A percentile compares a stretch with the other conserved stretches of the same genome.
Evolutionary conservation across 768 basidiomycete species (phyloP).

Genomic region (Rhodotorula toruloides): DNA sequence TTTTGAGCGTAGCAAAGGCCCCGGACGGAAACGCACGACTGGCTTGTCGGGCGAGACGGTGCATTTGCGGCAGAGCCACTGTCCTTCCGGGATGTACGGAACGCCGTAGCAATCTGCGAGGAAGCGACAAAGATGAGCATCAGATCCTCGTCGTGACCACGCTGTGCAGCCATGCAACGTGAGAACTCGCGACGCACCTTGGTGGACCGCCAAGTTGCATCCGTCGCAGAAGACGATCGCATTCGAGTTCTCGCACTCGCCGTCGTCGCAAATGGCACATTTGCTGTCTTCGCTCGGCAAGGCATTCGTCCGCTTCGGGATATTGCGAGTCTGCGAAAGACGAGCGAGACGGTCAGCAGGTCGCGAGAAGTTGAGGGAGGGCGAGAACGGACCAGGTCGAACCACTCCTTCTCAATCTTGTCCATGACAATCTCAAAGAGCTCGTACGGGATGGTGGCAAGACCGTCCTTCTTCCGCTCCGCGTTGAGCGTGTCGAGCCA

Average conservation of each 20-base stretch:
- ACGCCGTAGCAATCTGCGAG: constrained; percentile 90
- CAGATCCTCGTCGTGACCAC: background rate
- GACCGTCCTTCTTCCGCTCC: constrained; percentile 66
- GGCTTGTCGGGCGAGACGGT: constrained; percentile 95
- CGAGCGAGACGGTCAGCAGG: no score
- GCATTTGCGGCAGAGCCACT: constrained; percentile 98
- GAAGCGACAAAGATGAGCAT: background rate
- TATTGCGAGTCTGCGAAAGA: constrained; percentile 73
- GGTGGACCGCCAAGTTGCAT: constrained; percentile 98
- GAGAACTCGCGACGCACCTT: constrained; percentile 58
- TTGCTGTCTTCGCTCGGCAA: constrained; percentile 92
- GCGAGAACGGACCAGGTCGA: constrained; percentile 67
- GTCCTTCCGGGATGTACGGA: constrained; percentile 97
- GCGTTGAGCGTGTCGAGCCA: constrained; percentile 83
- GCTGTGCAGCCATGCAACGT: no score
- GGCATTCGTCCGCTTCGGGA: constrained; percentile 80
- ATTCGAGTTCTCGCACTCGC: constrained; percentile 96
- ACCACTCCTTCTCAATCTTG: constrained; percentile 97
- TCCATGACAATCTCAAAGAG: constrained; percentile 96
- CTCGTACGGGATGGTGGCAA: constrained; percentile 71
- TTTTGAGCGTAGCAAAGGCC: background rate
- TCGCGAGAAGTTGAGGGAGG: background rate
- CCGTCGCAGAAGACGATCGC: constrained; percentile 99
- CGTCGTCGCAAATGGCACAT: constrained; percentile 95
- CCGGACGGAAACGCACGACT: constrained; percentile 59